A percentile compares a stretch with the other conserved stretches of the same genome.
Evolutionary conservation across 2,329 filamentous ascomycete species (phyloP).

Genomic region (Arthrobotrys sphaeroides): DNA sequence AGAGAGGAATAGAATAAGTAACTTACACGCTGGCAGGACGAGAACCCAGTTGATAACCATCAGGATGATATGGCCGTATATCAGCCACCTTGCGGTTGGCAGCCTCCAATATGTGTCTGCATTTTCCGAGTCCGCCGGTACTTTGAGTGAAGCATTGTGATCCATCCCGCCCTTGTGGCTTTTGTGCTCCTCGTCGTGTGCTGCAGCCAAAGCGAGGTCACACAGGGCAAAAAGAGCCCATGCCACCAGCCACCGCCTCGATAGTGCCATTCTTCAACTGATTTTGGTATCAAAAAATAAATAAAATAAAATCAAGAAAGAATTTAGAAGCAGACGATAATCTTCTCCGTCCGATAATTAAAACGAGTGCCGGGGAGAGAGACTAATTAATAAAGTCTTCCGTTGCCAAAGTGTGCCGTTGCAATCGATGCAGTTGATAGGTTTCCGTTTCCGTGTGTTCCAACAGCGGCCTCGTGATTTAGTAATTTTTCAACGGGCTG

Average conservation of each 20-base stretch:
- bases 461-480: constrained; percentile 5
- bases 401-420: no score
- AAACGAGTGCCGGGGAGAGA: neutral
- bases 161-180: constrained; percentile 28
- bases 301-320: neutral
- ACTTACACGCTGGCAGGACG: constrained; percentile 75
- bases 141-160: constrained; percentile 44
- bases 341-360: no score
- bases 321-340: neutral
- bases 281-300: neutral
- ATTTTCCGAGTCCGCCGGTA: constrained; percentile 34
- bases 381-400: neutral
- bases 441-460: neutral
- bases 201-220: constrained; percentile 27
- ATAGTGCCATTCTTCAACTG: constrained; percentile 25
- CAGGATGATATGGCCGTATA: constrained; percentile 75
- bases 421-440: no score
- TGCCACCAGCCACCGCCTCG: constrained; percentile 45
- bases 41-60: constrained; percentile 79
- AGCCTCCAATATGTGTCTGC: constrained; percentile 50
- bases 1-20: constrained; percentile 9
- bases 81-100: constrained; percentile 61
- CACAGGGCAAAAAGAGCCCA: constrained; percentile 38
- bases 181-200: constrained; percentile 28
- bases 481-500: neutral